phyloP scores from a whole-genome alignment of 768 basidiomycete genomes.

The Agaricus subrufescens region DNA sequence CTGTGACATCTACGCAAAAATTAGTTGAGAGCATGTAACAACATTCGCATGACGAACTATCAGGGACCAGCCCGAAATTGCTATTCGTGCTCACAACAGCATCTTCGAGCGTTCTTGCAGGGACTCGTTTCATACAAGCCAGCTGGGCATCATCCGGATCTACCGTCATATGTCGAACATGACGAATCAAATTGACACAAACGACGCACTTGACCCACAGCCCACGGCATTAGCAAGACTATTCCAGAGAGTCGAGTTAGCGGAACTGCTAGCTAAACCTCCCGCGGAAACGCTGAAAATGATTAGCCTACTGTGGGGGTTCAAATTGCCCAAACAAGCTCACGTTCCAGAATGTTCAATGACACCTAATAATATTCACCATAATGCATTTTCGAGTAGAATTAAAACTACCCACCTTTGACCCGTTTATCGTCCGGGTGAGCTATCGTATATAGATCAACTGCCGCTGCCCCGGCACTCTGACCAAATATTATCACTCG shows the following conservation, averaged over 20 bases:
- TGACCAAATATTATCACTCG: constrained; percentile 32
- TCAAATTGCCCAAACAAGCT: not conserved
- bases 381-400: not conserved
- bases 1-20: constrained; percentile 19
- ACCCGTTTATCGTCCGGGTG: constrained; percentile 27
- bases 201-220: constrained; percentile 23
- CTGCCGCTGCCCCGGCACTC: constrained; percentile 29
- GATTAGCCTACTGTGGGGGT: not conserved
- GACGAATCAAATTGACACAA: not conserved
- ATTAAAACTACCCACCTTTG: constrained; percentile 14
- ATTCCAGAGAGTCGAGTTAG: constrained; percentile 23
- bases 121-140: constrained; percentile 29
- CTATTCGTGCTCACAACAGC: constrained; percentile 22
- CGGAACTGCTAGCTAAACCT: constrained; percentile 2
- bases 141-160: constrained; percentile 18
- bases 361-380: constrained; percentile 15
- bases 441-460: constrained; percentile 29
- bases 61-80: constrained; percentile 22
- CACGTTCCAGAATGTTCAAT: constrained; percentile 32
- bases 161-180: not conserved
- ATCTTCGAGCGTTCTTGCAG: constrained; percentile 23
- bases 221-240: constrained; percentile 24
- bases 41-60: constrained; percentile 20
- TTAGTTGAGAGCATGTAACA: not conserved
- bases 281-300: not conserved